phyloP scores from a whole-genome alignment of 1,284 basidiomycete genomes.

The Takashimella koratensis region DNA sequence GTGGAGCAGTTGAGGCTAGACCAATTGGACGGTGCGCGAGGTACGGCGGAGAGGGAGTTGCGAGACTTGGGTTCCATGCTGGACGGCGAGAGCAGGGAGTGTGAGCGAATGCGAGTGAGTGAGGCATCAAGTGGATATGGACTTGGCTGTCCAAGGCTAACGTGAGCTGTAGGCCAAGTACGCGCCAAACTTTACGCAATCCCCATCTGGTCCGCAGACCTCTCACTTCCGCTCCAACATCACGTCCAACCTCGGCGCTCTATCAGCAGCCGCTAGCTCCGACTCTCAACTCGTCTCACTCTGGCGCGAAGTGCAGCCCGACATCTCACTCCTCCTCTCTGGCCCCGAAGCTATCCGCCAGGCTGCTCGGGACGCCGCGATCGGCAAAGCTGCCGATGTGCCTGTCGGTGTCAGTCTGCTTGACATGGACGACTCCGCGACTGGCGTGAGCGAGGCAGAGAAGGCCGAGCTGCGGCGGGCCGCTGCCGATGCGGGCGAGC shows the following conservation, averaged over 20 bases:
- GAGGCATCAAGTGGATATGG: neutral
- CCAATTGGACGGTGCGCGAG: constrained; percentile 60
- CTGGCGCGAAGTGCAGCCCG: constrained; percentile 68
- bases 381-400: constrained; percentile 50
- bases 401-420: constrained; percentile 41
- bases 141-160: neutral
- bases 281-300: constrained; percentile 71
- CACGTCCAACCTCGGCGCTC: constrained; percentile 68
- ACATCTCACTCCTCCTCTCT: constrained; percentile 62
- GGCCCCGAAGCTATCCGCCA: constrained; percentile 55
- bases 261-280: constrained; percentile 72
- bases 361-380: constrained; percentile 62
- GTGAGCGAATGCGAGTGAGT: constrained; percentile 68
- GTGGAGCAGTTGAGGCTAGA: neutral
- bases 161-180: constrained; percentile 65
- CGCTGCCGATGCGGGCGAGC: constrained; percentile 73
- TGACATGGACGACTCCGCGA: constrained; percentile 56
- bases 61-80: constrained; percentile 61
- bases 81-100: constrained; percentile 74
- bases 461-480: constrained; percentile 62
- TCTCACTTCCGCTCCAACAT: constrained; percentile 72
- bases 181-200: constrained; percentile 83
- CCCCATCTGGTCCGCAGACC: constrained; percentile 72
- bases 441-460: constrained; percentile 50
- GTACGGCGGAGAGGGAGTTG: constrained; percentile 60